These are phyloP conservation scores for Polytolypa hystricis DNA, from an alignment of 2,329 filamentous ascomycete species.

Conservation along the genomic window DNA sequence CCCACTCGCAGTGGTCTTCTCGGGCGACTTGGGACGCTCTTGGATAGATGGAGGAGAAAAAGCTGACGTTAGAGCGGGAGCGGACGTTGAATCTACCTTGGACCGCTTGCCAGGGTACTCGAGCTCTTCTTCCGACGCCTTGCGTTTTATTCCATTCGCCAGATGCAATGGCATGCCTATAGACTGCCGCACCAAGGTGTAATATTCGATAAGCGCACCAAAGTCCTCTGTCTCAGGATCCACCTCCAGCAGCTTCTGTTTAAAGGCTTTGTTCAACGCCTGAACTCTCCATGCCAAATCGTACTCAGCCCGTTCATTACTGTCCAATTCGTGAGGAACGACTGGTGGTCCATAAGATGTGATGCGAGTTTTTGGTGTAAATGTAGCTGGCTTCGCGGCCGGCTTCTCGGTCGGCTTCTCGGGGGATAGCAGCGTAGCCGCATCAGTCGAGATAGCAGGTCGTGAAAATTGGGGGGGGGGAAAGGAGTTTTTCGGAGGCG, in stretches of 20 bases:
- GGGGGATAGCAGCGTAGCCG: not conserved
- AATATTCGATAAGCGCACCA: conserved; percentile 19
- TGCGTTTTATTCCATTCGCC: conserved; percentile 1
- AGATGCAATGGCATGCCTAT: conserved; percentile 16
- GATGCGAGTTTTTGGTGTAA: conserved; percentile 1
- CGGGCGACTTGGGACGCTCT: not conserved
- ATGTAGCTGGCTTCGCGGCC: not conserved
- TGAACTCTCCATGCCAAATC: conserved; percentile 27
- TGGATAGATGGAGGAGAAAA: not conserved
- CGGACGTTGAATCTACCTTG: not conserved
- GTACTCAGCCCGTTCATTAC: conserved; percentile 41
- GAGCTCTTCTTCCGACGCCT: not conserved
- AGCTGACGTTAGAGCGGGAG: not conserved
- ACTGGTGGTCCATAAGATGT: conserved; percentile 5
- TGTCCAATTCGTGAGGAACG: conserved; percentile 33
- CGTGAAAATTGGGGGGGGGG: conserved; percentile 7
- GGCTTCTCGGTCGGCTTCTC: not conserved
- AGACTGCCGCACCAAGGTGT: conserved; percentile 18
- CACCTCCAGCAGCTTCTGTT: conserved; percentile 24
- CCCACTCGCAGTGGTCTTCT: conserved; percentile 1
- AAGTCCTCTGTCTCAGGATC: conserved; percentile 19
- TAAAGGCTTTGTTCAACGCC: conserved; percentile 25
- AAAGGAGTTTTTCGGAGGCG: conserved; percentile 11
- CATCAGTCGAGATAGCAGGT: not conserved
- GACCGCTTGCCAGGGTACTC: not conserved